Evolutionary conservation across 1,284 basidiomycete genomes (phyloP).

Genomic region (Prillingera fragicola): DNA sequence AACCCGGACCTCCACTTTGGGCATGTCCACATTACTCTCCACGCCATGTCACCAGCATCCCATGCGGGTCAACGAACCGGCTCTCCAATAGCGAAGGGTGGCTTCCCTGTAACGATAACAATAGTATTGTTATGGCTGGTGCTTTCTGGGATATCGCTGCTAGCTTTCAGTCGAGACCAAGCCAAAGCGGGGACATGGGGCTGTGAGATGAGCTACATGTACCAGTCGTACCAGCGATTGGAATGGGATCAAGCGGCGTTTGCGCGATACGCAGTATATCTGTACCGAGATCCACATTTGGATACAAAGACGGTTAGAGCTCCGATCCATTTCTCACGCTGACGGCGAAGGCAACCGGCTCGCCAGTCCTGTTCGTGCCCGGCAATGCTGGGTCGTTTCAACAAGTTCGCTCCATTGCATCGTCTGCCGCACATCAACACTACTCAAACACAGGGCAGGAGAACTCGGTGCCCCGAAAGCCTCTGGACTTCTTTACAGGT

Average conservation of each 20-base stretch:
- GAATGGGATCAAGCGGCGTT: conserved; percentile 55
- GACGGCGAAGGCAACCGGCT: conserved; percentile 52
- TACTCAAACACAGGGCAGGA: conserved; percentile 1
- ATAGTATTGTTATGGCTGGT: conserved; percentile 2
- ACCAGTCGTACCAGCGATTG: conserved; percentile 64
- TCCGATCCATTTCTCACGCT: background rate
- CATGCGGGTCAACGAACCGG: background rate
- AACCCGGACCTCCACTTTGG: background rate
- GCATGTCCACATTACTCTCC: background rate
- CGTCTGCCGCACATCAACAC: conserved; percentile 69
- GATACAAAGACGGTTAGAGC: conserved; percentile 59
- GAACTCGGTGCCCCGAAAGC: no score
- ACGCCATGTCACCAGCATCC: background rate
- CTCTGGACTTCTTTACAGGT: conserved; percentile 81
- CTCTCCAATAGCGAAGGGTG: background rate
- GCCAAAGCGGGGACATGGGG: conserved; percentile 36
- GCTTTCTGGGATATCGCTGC: conserved; percentile 5
- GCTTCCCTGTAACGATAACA: background rate
- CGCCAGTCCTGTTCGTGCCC: conserved; percentile 90
- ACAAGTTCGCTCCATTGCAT: conserved; percentile 91
- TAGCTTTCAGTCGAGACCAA: conserved; percentile 14
- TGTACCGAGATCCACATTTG: conserved; percentile 88
- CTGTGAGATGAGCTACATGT: conserved; percentile 98
- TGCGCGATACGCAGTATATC: conserved; percentile 72
- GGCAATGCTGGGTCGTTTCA: conserved; percentile 94